Conservation (phyloP, 495 filamentous ascomycete species). For the Lepidopterella palustris region DNA sequence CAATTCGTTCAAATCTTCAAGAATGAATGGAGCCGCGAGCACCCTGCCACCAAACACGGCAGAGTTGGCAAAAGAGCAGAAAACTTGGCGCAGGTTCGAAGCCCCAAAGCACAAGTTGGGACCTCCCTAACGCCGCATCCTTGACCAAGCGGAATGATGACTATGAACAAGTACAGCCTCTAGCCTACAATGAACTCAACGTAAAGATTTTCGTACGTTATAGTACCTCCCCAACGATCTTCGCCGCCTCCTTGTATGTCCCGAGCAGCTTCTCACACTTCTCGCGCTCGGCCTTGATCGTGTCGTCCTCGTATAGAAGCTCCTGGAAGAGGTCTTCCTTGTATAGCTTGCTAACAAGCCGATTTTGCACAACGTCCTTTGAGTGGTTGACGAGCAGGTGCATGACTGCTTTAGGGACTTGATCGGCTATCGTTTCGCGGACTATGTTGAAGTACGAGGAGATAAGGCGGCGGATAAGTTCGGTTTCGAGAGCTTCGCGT, state of each 20-base stretch:
- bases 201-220: conserved; percentile 37
- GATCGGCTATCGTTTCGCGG: conserved; percentile 91
- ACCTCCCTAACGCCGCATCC: not conserved
- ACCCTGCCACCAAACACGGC: not conserved
- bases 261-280: conserved; percentile 93
- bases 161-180: conserved; percentile 1
- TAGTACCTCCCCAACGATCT: conserved; percentile 94
- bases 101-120: not conserved
- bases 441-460: conserved; percentile 99
- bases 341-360: conserved; percentile 91
- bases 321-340: conserved; percentile 90
- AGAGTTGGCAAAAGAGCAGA: not conserved
- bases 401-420: conserved; percentile 98
- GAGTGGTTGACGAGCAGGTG: conserved; percentile 96
- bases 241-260: conserved; percentile 94
- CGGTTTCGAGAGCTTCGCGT: conserved; percentile 91
- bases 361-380: conserved; percentile 95
- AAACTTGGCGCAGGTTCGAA: not conserved
- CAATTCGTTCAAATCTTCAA: not conserved
- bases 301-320: conserved; percentile 93
- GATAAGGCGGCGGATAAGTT: conserved; percentile 92
- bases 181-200: not conserved
- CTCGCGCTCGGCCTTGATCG: conserved; percentile 91
- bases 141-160: conserved; percentile 6
- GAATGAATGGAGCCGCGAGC: not conserved